Conservation (phyloP, 139 green algal genomes). For the Asterochloris sp. region DNA sequence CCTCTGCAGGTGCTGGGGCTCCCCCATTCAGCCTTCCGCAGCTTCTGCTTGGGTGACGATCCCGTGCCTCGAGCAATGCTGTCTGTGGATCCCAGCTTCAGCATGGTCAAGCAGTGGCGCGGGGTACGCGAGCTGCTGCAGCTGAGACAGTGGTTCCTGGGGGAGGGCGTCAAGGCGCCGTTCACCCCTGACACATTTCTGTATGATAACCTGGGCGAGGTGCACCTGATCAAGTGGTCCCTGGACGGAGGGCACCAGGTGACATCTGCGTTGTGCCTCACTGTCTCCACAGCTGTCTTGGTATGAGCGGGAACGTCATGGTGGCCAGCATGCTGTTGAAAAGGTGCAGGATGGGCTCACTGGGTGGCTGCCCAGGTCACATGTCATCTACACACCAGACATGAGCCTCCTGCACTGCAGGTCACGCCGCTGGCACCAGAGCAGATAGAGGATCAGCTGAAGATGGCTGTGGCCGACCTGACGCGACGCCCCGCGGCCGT, state of each 20-base stretch:
- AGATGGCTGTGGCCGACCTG: conserved; percentile 31
- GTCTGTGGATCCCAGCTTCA: conserved; percentile 54
- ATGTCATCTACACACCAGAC: too few relatives aligned
- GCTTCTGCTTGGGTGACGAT: conserved; percentile 67
- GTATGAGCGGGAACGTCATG: too few relatives aligned
- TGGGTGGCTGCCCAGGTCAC: background rate
- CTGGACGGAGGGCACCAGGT: conserved; percentile 22
- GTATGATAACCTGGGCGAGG: conserved; percentile 47
- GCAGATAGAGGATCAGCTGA: conserved; percentile 27
- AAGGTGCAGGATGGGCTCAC: background rate
- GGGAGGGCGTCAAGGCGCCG: conserved; percentile 16
- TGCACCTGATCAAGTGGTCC: conserved; percentile 47
- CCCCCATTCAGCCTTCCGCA: conserved; percentile 16
- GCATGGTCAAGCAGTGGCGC: conserved; percentile 22
- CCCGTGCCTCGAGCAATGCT: conserved; percentile 60
- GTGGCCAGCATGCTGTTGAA: background rate
- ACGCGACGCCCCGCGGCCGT: background rate
- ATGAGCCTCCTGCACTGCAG: conserved; percentile 14
- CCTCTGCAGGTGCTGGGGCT: conserved; percentile 26
- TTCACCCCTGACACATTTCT: conserved; percentile 48
- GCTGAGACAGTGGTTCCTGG: conserved; percentile 35
- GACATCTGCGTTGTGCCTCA: background rate
- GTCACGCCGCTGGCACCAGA: conserved; percentile 20
- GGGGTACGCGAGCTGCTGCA: conserved; percentile 38
- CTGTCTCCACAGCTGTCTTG: too few relatives aligned